Percentiles rank a stretch among this genome's conserved stretches.
Evolutionary conservation across 2,329 filamentous ascomycete species (phyloP).

Genomic region (Chrysoporthe cubensis): DNA sequence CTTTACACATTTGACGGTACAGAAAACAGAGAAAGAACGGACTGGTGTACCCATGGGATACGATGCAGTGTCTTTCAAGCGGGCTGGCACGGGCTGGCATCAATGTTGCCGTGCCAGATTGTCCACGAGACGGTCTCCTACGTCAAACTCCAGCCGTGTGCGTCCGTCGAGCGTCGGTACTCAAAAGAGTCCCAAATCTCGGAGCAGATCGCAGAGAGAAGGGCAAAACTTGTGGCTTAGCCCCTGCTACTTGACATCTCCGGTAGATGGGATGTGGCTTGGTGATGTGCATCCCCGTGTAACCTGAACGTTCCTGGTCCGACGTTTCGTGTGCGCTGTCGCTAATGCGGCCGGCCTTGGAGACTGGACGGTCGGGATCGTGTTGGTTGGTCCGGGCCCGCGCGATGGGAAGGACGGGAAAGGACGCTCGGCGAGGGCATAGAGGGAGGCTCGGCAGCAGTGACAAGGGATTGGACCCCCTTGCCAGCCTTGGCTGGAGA

Average conservation of each 20-base stretch:
- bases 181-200: neutral
- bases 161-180: neutral
- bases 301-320: neutral
- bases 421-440: neutral
- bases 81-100: neutral
- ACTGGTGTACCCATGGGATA: neutral
- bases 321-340: slow-evolving; percentile 17
- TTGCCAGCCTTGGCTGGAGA: neutral
- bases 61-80: neutral
- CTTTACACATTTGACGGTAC: neutral
- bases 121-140: neutral
- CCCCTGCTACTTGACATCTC: neutral
- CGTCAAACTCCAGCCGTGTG: neutral
- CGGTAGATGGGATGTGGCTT: neutral
- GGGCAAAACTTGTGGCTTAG: neutral
- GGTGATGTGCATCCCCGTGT: slow-evolving; percentile 6
- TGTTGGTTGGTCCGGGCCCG: neutral
- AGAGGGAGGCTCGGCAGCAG: neutral
- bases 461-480: neutral
- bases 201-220: too few relatives aligned
- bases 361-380: neutral
- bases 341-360: neutral
- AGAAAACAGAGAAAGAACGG: neutral
- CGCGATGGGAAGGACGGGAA: neutral
- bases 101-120: neutral